These are phyloP conservation scores for Termitomyces sp. DNA, from an alignment of 768 basidiomycete species.

Conservation along the genomic window DNA sequence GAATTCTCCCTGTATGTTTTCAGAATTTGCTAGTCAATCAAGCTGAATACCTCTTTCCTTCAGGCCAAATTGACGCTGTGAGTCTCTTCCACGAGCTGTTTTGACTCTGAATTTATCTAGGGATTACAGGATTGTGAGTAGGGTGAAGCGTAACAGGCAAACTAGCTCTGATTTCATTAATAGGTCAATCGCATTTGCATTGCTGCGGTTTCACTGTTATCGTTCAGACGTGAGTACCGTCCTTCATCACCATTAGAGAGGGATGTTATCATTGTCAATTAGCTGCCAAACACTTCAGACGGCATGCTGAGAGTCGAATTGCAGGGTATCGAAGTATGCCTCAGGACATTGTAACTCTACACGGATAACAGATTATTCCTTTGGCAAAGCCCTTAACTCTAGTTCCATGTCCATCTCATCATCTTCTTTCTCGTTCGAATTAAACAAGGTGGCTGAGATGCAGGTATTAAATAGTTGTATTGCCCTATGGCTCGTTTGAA, in stretches of 20 bases:
- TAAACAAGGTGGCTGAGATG: background rate
- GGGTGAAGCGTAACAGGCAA: background rate
- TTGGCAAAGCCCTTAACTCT: background rate
- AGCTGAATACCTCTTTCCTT: background rate
- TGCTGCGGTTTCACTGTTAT: conserved; percentile 1
- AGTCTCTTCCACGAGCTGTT: background rate
- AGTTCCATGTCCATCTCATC: background rate
- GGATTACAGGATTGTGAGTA: conserved; percentile 4
- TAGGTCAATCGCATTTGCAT: conserved; percentile 1
- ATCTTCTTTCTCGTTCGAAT: background rate
- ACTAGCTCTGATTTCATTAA: background rate
- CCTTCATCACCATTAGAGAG: background rate
- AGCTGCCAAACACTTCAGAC: conserved; percentile 8
- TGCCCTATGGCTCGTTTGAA: no score
- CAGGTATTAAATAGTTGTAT: background rate
- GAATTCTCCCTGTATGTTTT: conserved; percentile 2
- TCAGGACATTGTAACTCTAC: background rate
- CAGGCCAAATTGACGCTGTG: background rate
- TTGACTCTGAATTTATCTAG: background rate
- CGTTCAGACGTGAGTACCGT: background rate
- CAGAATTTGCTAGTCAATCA: background rate
- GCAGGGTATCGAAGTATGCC: background rate
- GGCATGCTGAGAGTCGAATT: background rate
- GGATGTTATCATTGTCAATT: background rate
- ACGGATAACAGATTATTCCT: background rate